Percentiles rank a stretch among this genome's conserved stretches.
These are phyloP conservation scores for Tolypocladium inflatum DNA, from an alignment of 2,329 filamentous ascomycete genomes.

Conservation along the genomic window DNA sequence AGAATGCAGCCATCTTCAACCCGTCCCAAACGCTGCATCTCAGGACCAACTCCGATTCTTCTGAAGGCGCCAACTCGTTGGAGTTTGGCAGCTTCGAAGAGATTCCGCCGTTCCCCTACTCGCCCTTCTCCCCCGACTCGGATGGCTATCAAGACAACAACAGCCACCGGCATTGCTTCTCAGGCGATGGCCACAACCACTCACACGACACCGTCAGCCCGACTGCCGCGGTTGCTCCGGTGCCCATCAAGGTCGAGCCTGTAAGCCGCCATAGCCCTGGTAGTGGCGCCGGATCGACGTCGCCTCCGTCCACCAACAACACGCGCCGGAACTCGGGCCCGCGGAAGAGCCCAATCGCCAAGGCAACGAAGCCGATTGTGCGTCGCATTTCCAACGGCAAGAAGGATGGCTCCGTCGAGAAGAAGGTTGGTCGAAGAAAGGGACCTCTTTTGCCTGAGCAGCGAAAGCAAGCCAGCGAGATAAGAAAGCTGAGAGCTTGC, in stretches of 20 bases:
- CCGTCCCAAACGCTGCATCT: constrained; percentile 84
- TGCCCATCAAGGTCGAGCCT: constrained; percentile 53
- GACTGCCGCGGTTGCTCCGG: constrained; percentile 55
- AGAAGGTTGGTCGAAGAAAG: constrained; percentile 84
- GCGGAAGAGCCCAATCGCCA: constrained; percentile 70
- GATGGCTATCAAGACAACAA: constrained; percentile 59
- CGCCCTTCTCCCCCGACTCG: constrained; percentile 74
- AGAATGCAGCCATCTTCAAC: constrained; percentile 72
- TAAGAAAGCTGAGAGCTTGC: constrained; percentile 88
- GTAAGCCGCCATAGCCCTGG: constrained; percentile 50
- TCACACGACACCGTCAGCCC: constrained; percentile 54
- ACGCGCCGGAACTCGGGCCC: constrained; percentile 57
- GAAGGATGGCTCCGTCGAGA: constrained; percentile 71
- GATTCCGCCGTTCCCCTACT: constrained; percentile 58
- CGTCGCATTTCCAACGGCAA: constrained; percentile 70
- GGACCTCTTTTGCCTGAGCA: constrained; percentile 88
- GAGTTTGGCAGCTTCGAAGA: constrained; percentile 77
- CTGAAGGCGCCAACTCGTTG: constrained; percentile 57
- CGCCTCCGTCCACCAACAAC: constrained; percentile 52
- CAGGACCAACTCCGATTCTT: constrained; percentile 78
- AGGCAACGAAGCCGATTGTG: constrained; percentile 73
- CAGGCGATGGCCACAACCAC: constrained; percentile 42
- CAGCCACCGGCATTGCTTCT: constrained; percentile 52
- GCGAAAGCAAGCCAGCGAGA: constrained; percentile 92
- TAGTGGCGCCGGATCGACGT: constrained; percentile 50